Conservation (phyloP, 164 flowering plant species). For the Cinnamomum micranthum region DNA sequence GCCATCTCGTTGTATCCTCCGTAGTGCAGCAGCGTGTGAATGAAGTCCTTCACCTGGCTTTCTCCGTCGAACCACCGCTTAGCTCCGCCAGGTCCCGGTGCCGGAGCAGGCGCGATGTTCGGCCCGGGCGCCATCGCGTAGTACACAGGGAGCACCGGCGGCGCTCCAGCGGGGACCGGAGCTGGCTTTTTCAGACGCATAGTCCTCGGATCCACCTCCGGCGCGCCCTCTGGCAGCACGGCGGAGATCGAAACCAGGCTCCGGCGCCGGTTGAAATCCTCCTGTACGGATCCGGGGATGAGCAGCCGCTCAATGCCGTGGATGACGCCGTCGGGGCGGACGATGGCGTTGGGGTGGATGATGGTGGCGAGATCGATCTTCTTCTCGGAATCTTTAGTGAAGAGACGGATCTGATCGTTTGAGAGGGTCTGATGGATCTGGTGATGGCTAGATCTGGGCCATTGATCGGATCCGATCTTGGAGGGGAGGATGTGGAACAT, state of each 20-base stretch:
- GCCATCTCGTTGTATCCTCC: conserved; percentile 88
- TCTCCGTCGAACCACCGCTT: conserved; percentile 62
- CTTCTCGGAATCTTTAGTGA: conserved; percentile 11
- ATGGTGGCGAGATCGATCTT: conserved; percentile 39
- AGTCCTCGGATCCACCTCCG: conserved; percentile 79
- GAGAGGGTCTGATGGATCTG: conserved; percentile 25
- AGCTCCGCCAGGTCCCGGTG: conserved; percentile 73
- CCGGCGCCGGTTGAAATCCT: conserved; percentile 64
- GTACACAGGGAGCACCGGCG: conserved; percentile 57
- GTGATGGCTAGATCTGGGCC: conserved; percentile 32
- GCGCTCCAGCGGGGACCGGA: conserved; percentile 47
- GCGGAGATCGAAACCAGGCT: conserved; percentile 59
- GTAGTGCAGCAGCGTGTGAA: conserved; percentile 63
- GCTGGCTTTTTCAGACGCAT: conserved; percentile 53
- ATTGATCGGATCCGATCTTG: conserved; percentile 37
- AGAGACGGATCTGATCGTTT: conserved; percentile 23
- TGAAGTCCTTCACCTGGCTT: conserved; percentile 67
- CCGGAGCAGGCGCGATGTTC: conserved; percentile 67
- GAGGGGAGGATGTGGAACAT: conserved; percentile 57
- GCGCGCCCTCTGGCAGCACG: conserved; percentile 64
- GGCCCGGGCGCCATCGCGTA: conserved; percentile 75
- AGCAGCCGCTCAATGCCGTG: conserved; percentile 67
- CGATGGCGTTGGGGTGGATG: conserved; percentile 49
- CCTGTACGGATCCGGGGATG: conserved; percentile 59
- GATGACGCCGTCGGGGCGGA: conserved; percentile 71